Evolutionary conservation across 148 eudicot genomes (phyloP), one percentile per base, ranked within the genome.

Genomic region (Rhododendron ovatum): DNA sequence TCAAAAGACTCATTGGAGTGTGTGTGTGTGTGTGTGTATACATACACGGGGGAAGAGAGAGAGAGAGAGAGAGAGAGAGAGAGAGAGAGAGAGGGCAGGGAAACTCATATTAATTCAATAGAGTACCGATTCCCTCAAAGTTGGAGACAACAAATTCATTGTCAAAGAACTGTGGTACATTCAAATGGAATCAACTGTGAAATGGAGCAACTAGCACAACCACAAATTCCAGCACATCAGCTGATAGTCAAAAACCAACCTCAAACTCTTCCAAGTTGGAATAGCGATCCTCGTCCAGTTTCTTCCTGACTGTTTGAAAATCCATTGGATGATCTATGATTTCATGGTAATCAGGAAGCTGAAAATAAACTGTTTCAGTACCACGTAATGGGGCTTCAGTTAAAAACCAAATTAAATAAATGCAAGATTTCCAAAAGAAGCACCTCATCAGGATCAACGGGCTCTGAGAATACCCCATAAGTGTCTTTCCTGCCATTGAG

Each of bases 371-470:
- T 26, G 81, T 84, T 35, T 65, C 74, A 87, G 79, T 45, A 84
- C 39, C 37, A 61, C 20, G 35, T 71, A 51, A 39, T 74, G n/a
- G 18, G 41, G 57, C 69, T 63, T 47, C 18, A 30, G 37, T 57
- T 41, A 39, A 45, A 80, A 78, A 78, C 39, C 7, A 76, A 77
- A 17, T 20, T 78, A 86, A 33, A 26, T 51, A 81, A 82, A 71
- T 14, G 78, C 71, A 87, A 82, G 81, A 41, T 41, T 7, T 77
- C 69, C 57, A 87, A 85, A 45, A 47, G 74, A 41, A 83, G 33
- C 89, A 96, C 99, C 98, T 96, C 98, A 76, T 93, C 88, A 0
- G 93, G 92, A 96, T 95, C 98, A 87, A 95, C 99, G 0, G 99
- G 97, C 82, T 95, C 96, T 2, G 99, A 96, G 86, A 93, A 96